Evolutionary conservation across 179 eudicot species (phyloP), one percentile per base, ranked within the genome.

Genomic region (Drosera spatulata): DNA sequence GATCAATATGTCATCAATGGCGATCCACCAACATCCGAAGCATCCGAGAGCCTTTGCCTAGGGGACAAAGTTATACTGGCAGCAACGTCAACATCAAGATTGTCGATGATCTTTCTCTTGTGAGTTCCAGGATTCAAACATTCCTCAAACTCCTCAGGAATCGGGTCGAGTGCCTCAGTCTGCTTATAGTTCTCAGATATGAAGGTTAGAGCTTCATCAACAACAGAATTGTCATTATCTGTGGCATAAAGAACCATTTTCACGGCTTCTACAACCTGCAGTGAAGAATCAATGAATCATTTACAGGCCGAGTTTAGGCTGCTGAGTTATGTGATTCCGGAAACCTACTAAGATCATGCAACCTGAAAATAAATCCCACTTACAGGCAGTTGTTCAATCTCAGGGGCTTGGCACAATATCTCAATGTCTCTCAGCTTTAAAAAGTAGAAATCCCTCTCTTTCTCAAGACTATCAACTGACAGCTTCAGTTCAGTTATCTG

Each of bases 401-500:
- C 78, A 2, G 93, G 89, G 53, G 66, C 77, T 66, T 88, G 96
- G 77, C 96, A 88, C 70, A 88, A 44, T 61, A 88, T 77, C 69
- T 88, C 96, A 58, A 88, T 72, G 55, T 85, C 96, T 74, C 96
- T 83, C 75, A 88, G 60, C 76, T 88, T 88, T 10, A 84, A 75
- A 73, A 88, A 88, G 78, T 88, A 85, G 77, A 88, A 88, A 64
- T 88, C 96, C 61, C 93, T 77, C 61, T 85, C 96, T 63, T 85
- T 88, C 80, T 88, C 96, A 37, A 88, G 82, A 70, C 87, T 78
- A 57, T 88, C 93, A 12, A 88, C 82, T 9, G 89, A 80, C 60
- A 88, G 69, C 82, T 88, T 88, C 78, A 88, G 49, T 67, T 88
- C 87, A 2, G 93, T 85, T 42, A 88, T 85, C 96, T 88, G 87